Conservation (phyloP, 495 filamentous ascomycete species). For the Tuber magnatum region DNA sequence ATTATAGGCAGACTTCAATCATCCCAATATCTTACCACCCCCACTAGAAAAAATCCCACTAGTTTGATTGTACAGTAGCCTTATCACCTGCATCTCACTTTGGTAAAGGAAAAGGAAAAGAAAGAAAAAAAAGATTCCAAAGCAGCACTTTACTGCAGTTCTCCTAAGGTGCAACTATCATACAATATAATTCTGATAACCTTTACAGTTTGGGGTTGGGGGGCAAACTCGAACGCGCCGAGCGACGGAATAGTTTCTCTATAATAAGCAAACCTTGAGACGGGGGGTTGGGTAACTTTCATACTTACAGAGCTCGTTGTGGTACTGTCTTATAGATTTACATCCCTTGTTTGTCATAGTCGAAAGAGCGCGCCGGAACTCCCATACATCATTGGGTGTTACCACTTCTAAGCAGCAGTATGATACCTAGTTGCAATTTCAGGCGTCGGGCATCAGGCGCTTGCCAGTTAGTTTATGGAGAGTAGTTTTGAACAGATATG, state of each 20-base stretch:
- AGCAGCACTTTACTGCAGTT: background rate
- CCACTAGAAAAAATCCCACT: background rate
- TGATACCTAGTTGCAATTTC: background rate
- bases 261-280: too few relatives aligned
- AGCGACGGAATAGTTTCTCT: too few relatives aligned
- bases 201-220: too few relatives aligned
- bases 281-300: too few relatives aligned
- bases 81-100: background rate
- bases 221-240: background rate
- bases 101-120: background rate
- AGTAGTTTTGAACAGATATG: too few relatives aligned
- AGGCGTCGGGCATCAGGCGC: too few relatives aligned
- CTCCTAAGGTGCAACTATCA: background rate
- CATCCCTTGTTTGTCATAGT: too few relatives aligned
- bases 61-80: background rate
- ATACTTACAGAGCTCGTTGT: too few relatives aligned
- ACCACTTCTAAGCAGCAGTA: background rate
- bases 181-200: background rate
- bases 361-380: too few relatives aligned
- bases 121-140: background rate
- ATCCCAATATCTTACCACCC: background rate
- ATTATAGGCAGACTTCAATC: background rate
- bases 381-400: too few relatives aligned
- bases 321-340: too few relatives aligned
- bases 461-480: background rate